phyloP scores from a whole-genome alignment of 2,329 filamentous ascomycete species.

The Sarocladium brachiariae region DNA sequence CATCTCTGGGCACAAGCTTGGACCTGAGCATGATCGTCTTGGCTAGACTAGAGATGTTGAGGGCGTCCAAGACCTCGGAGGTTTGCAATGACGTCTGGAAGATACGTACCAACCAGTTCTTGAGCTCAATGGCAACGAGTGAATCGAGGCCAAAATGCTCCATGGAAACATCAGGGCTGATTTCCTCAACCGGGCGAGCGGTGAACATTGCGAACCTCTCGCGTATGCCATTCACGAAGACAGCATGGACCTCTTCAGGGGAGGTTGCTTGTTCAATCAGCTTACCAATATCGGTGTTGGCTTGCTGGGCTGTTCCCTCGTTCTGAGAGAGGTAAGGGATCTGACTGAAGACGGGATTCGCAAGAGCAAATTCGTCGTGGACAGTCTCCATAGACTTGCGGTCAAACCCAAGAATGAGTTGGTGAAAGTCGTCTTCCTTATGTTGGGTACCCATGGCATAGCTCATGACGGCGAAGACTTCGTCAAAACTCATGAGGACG shows the following conservation, averaged over 20 bases:
- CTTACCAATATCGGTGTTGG: not conserved
- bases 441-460: not conserved
- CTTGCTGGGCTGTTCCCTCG: not conserved
- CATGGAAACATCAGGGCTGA: conserved; percentile 13
- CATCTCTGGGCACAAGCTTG: too few relatives aligned
- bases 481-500: not conserved
- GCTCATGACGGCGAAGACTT: not conserved
- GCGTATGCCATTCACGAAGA: conserved; percentile 14
- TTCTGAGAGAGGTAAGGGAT: not conserved
- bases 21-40: not conserved
- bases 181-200: conserved; percentile 15
- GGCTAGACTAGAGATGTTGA: conserved; percentile 19
- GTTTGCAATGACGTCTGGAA: conserved; percentile 21
- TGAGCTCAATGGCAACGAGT: conserved; percentile 18
- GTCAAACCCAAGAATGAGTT: conserved; percentile 1
- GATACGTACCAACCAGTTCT: conserved; percentile 18
- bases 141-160: conserved; percentile 17
- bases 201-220: conserved; percentile 18
- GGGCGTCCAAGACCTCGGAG: conserved; percentile 19
- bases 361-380: conserved; percentile 14
- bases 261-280: conserved; percentile 10
- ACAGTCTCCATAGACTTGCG: conserved; percentile 16
- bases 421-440: not conserved
- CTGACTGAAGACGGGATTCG: conserved; percentile 16
- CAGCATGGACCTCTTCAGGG: conserved; percentile 13